These are phyloP conservation scores for Cordia subcordata DNA, from an alignment of 257 asterid species.

Conservation along the genomic window DNA sequence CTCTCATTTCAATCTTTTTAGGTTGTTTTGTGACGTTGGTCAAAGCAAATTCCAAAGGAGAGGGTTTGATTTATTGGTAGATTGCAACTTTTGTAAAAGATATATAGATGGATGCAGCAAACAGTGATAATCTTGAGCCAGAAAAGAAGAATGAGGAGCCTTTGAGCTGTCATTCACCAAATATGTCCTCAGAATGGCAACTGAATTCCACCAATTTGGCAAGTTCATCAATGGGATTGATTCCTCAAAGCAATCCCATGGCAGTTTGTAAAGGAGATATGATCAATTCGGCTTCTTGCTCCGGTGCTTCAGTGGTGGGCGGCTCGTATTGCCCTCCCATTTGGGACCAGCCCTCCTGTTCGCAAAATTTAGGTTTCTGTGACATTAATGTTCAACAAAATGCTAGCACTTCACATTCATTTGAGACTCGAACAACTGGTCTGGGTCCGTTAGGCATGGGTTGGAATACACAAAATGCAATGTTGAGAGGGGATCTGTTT, in stretches of 20 bases:
- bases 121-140: conserved; percentile 42
- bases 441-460: conserved; percentile 30
- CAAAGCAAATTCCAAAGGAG: conserved; percentile 12
- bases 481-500: conserved; percentile 56
- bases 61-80: conserved; percentile 1
- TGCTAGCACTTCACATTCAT: conserved; percentile 30
- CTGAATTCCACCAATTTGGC: conserved; percentile 38
- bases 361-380: conserved; percentile 50
- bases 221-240: conserved; percentile 40
- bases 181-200: conserved; percentile 61
- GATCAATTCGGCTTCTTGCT: conserved; percentile 38
- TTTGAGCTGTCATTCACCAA: conserved; percentile 37
- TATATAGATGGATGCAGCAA: conserved; percentile 40
- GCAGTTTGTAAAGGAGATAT: conserved; percentile 17
- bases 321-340: conserved; percentile 49
- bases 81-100: not conserved
- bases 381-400: conserved; percentile 41
- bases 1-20: conserved; percentile 13
- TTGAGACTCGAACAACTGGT: conserved; percentile 14
- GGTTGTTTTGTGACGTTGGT: conserved; percentile 22
- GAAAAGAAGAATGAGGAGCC: conserved; percentile 41
- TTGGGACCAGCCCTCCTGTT: conserved; percentile 57
- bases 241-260: conserved; percentile 34
- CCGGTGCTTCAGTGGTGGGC: conserved; percentile 42
- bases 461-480: conserved; percentile 40